Conservation (phyloP, 768 basidiomycete species). For the Collybia mongolica region DNA sequence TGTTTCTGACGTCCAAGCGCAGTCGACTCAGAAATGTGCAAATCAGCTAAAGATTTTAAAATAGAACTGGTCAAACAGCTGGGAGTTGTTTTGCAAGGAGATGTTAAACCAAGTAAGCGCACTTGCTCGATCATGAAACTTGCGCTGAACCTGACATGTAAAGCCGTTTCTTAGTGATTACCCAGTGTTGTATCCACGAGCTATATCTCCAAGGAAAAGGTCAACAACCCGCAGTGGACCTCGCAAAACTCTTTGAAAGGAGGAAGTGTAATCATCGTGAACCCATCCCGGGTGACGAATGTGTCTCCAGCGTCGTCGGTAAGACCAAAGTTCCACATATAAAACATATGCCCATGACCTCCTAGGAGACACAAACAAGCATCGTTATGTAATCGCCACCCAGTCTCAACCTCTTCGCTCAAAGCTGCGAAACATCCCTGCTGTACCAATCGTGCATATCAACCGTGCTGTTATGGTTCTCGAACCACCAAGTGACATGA, state of each 20-base stretch:
- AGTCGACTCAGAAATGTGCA: constrained; percentile 90
- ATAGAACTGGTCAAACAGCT: constrained; percentile 79
- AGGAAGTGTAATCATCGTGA: constrained; percentile 94
- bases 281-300: constrained; percentile 82
- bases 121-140: constrained; percentile 1
- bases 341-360: background rate
- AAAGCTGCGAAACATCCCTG: constrained; percentile 72
- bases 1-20: constrained; percentile 1
- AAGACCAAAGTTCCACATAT: constrained; percentile 17
- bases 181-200: constrained; percentile 95
- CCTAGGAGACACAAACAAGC: constrained; percentile 80
- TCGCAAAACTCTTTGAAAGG: constrained; percentile 92
- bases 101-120: constrained; percentile 86
- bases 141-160: constrained; percentile 31
- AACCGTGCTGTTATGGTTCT: constrained; percentile 92
- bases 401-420: constrained; percentile 75
- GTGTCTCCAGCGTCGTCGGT: constrained; percentile 83
- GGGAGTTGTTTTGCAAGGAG: constrained; percentile 76
- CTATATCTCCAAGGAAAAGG: constrained; percentile 81
- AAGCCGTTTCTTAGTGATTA: constrained; percentile 82
- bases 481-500: constrained; percentile 84
- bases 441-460: constrained; percentile 86
- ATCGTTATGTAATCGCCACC: constrained; percentile 88
- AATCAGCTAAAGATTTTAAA: constrained; percentile 62
- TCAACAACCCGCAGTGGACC: constrained; percentile 75